Conservation (phyloP, 139 green algal genomes). For the Chlorella sp. region DNA sequence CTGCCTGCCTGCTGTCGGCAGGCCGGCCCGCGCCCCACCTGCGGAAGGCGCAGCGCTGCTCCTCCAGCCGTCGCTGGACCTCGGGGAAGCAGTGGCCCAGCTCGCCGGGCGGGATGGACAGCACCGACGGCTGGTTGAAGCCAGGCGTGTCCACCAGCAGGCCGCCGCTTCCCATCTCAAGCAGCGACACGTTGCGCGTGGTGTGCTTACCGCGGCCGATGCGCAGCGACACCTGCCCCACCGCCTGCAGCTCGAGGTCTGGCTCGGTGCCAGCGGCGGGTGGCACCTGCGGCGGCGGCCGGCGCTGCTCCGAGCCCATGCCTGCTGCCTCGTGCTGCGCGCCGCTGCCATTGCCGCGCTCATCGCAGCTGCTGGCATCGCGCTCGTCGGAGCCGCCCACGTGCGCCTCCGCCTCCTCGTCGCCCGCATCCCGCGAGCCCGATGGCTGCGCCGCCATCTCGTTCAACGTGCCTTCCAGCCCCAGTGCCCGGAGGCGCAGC, state of each 20-base stretch:
- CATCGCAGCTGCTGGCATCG: not conserved
- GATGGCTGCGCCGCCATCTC: slow-evolving; percentile 11
- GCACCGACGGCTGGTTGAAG: slow-evolving; percentile 82
- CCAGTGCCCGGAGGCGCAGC: slow-evolving; percentile 40
- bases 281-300: not conserved
- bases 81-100: slow-evolving; percentile 69
- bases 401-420: slow-evolving; percentile 8
- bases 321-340: not conserved
- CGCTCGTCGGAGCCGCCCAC: not conserved
- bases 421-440: not conserved
- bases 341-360: not conserved
- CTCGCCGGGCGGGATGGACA: slow-evolving; percentile 32
- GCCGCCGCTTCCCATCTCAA: slow-evolving; percentile 66
- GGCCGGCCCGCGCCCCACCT: not conserved
- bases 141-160: slow-evolving; percentile 93
- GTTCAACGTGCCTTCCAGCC: slow-evolving; percentile 7
- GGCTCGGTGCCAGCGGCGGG: not conserved
- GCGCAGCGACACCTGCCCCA: slow-evolving; percentile 71
- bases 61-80: slow-evolving; percentile 33
- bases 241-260: slow-evolving; percentile 43
- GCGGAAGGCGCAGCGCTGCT: slow-evolving; percentile 7
- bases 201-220: slow-evolving; percentile 91
- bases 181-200: slow-evolving; percentile 82
- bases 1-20: too few species aligned
- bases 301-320: not conserved